Base-by-base conservation (phyloP, 2,329 filamentous ascomycete species). In the Verticillium albo-atrum region DNA sequence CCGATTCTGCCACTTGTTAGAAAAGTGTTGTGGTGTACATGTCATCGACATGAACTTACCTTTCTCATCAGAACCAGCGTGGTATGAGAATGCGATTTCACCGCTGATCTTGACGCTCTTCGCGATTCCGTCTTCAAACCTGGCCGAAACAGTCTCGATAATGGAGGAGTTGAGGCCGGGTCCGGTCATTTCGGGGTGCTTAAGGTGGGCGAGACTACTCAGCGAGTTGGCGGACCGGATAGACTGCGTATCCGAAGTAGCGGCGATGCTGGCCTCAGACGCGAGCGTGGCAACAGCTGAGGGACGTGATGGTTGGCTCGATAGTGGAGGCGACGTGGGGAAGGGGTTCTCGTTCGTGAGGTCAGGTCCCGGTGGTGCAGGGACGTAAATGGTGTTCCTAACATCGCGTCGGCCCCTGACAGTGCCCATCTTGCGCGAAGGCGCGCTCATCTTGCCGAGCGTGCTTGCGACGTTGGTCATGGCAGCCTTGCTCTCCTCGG, bases 391-490 rank as follows among this genome's bases (percentile, higher is more conserved):
- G 1, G 93, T 97, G 74, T 96, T 96, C 61, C 94, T 86, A 63
- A 96, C 91, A 71, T 98, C 94, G 70, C 95, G 85, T 62, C 95
- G 89, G 56, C 95, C 95, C 65, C 95, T 86, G 17, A 96, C 79
- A 15, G 92, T 97, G 53, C 90, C 89, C 15, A 84, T 78, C 68
- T 87, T 89, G 27, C 89, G 85, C 59, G 84, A 83, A 23, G 92
- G 86, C 59, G 87, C 83, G 27, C 86, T 80, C 68, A 81, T 75
- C 37, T 79, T 78, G 59, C 88, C 87, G 37, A 96, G 77, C 2
- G 88, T 89, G 67, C 88, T 91, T 30, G 88, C 87, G 54, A 95
- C 87, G 67, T 83, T 92, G 3, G 89, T 89, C 55, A 94, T 75
- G 2, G 90, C 91, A 23, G 89, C 89, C 67, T 88, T 80, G 68